Evolutionary conservation across 2,329 filamentous ascomycete genomes (phyloP), one percentile per base, ranked within the genome.

Genomic region (Exophiala mesophila): DNA sequence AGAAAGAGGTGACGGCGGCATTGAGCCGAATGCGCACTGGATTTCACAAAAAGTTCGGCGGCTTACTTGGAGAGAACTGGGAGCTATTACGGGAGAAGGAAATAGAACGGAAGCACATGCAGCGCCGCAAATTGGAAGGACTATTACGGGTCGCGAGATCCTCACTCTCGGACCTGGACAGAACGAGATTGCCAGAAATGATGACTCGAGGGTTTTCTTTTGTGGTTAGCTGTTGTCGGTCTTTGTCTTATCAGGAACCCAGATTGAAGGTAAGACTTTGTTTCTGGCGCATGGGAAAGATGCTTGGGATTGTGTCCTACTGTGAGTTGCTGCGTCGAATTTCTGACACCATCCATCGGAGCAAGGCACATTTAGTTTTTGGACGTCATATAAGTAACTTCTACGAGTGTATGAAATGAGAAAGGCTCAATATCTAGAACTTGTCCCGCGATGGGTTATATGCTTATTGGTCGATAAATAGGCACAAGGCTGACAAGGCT

Each of bases 1-100:
- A 74, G 80, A 59, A 85, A 85, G 71, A 72, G 79, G 59, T 82
- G 42, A 52, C 20, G 8, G 33, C 16, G 17, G n/a, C 5, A 31
- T 31, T 13, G 13, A 16, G 5, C 17, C 7, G 29, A 13, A 4
- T 34, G n/a, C 13, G 29, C 13, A 32, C 7, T 32, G 23, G 23
- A 26, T 26, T 26, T 12, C 23, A 26, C 23, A 26, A 26, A n/a
- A 26, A 26, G 23, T 26, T 26, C 12, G 23, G 23, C 23, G 23
- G 23, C 23, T 7, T 26, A 7, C 23, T 26, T 24, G 23, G 19
- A 26, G 29, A 18, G 7, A 20, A 41, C 20, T 23, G 5, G 35
- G 4, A n/a, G n/a, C n/a, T n/a, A n/a, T n/a, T n/a, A n/a, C 20
- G 35, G 24, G 12, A 24, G 13, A 36, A 28, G 30, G 34, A 32